phyloP scores from a whole-genome alignment of 2,329 filamentous ascomycete genomes.

The Ophiostoma montium region DNA sequence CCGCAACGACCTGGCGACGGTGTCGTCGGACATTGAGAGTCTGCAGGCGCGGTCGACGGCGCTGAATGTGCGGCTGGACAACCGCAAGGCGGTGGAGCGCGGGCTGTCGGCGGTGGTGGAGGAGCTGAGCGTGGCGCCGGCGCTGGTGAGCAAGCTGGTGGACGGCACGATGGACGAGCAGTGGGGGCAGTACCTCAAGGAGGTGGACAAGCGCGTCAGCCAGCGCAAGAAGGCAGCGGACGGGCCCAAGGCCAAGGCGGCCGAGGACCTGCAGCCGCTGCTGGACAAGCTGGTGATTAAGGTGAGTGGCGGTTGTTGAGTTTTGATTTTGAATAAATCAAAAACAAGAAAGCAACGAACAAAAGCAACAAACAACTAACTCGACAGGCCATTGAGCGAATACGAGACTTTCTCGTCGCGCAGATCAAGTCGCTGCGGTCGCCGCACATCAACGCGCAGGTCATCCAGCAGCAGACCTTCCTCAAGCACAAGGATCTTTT shows the following conservation, averaged over 20 bases:
- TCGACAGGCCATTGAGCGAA: slow-evolving; percentile 67
- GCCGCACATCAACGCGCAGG: slow-evolving; percentile 91
- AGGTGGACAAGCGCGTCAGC: slow-evolving; percentile 63
- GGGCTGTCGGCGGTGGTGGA: slow-evolving; percentile 79
- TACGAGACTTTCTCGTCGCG: slow-evolving; percentile 83
- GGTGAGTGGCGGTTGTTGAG: no score
- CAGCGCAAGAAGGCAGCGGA: slow-evolving; percentile 21
- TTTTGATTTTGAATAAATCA: no score
- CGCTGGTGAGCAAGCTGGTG: slow-evolving; percentile 68
- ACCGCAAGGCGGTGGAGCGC: slow-evolving; percentile 79
- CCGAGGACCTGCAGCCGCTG: slow-evolving; percentile 72
- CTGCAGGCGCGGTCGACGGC: slow-evolving; percentile 75
- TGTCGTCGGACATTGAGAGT: slow-evolving; percentile 90
- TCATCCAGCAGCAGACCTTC: slow-evolving; percentile 89
- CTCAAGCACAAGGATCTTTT: slow-evolving; percentile 80
- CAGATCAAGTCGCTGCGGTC: slow-evolving; percentile 91
- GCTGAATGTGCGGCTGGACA: slow-evolving; percentile 73
- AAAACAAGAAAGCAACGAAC: no score
- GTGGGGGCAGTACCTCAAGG: slow-evolving; percentile 71
- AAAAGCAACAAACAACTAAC: no score
- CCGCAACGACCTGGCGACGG: slow-evolving; percentile 78
- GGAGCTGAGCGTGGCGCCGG: slow-evolving; percentile 76
- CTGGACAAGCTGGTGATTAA: slow-evolving; percentile 57
- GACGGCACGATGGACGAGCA: slow-evolving; percentile 82
- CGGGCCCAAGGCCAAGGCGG: slow-evolving; percentile 64